Conservation (phyloP, 768 basidiomycete species). For the Tricholoma saponaceum region DNA sequence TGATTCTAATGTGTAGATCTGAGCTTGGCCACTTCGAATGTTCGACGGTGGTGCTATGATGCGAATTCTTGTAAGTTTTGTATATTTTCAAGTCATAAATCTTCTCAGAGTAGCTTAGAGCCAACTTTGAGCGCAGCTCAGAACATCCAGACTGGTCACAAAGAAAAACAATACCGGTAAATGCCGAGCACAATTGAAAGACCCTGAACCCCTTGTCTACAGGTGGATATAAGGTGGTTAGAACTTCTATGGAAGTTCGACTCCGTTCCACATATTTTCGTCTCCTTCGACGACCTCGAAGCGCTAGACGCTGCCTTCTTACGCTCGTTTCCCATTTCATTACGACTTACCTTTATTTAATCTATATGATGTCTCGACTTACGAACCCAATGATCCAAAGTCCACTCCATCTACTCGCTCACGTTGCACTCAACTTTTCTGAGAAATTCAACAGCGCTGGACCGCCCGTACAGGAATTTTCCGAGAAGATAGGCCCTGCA, state of each 20-base stretch:
- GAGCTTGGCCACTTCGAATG: too few species aligned
- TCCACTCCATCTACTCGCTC: constrained; percentile 35
- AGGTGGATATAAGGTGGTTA: constrained; percentile 9
- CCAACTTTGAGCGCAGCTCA: not conserved
- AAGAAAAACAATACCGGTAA: constrained; percentile 35
- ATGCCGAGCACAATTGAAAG: constrained; percentile 23
- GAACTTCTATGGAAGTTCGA: constrained; percentile 7
- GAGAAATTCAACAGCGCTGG: constrained; percentile 12
- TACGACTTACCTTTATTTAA: constrained; percentile 19
- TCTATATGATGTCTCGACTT: constrained; percentile 24
- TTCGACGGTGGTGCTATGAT: too few species aligned
- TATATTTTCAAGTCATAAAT: not conserved
- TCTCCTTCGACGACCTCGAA: constrained; percentile 15
- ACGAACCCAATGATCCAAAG: constrained; percentile 17
- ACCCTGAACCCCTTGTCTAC: constrained; percentile 11
- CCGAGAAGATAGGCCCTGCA: not conserved
- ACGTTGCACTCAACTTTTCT: constrained; percentile 26
- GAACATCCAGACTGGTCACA: not conserved
- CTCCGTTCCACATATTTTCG: constrained; percentile 10
- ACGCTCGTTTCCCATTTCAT: constrained; percentile 16
- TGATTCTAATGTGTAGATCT: too few species aligned
- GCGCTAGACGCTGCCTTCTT: constrained; percentile 31
- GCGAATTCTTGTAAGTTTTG: too few species aligned
- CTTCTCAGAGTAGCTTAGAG: too few species aligned
- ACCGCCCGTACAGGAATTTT: not conserved